phyloP scores from a whole-genome alignment of 805 yeast genomes.

The Pichia ethanolica region DNA sequence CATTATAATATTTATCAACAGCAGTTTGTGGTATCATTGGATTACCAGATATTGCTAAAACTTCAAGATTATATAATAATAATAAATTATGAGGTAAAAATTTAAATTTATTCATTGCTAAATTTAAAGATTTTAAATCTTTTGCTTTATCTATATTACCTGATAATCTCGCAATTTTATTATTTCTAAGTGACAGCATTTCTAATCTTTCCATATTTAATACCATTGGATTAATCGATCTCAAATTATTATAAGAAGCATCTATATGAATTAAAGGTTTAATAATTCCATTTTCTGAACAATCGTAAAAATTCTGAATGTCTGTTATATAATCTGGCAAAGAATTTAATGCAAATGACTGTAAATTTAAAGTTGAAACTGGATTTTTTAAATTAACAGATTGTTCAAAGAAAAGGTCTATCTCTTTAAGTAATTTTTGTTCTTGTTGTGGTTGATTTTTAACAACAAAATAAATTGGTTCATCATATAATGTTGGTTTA shows the following conservation, averaged over 20 bases:
- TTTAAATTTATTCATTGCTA: conserved; percentile 43
- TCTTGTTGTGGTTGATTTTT: conserved; percentile 17
- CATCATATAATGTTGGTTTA: conserved; percentile 26
- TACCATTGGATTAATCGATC: conserved; percentile 41
- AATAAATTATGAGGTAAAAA: conserved; percentile 48
- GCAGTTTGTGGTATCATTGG: conserved; percentile 25
- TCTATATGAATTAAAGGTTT: conserved; percentile 39
- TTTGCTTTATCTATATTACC: conserved; percentile 36
- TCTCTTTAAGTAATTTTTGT: conserved; percentile 34
- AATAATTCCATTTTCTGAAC: conserved; percentile 24
- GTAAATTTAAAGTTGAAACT: conserved; percentile 37
- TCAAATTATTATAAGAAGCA: conserved; percentile 42
- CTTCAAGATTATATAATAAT: conserved; percentile 34
- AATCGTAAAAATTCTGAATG: conserved; percentile 44
- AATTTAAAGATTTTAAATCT: conserved; percentile 42
- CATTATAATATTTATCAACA: conserved; percentile 9
- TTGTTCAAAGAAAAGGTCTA: conserved; percentile 13
- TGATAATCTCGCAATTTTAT: conserved; percentile 39
- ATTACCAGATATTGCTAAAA: conserved; percentile 44
- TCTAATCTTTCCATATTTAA: conserved; percentile 43
- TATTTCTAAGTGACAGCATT: conserved; percentile 46
- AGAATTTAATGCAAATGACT: conserved; percentile 37
- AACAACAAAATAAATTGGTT: conserved; percentile 28
- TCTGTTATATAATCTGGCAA: conserved; percentile 56
- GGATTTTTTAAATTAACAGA: conserved; percentile 19